These are phyloP conservation scores for Lentinus brumalis DNA, from an alignment of 768 basidiomycete species.

Conservation along the genomic window DNA sequence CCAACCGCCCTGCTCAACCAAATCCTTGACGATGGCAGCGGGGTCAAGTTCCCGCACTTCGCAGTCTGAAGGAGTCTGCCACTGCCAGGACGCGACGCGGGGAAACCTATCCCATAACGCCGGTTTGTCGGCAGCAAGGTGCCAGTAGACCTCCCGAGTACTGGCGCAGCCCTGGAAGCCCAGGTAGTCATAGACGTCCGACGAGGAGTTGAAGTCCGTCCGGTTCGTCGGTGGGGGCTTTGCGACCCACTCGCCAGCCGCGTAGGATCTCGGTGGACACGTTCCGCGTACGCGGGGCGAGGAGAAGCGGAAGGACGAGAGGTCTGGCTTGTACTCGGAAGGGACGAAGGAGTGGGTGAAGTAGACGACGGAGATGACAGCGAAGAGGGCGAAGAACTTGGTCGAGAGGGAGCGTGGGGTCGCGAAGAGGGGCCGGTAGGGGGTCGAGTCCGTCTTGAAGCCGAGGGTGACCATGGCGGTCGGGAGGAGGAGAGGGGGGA, in stretches of 20 bases:
- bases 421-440: slow-evolving; percentile 17
- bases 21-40: slow-evolving; percentile 50
- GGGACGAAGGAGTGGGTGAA: slow-evolving; percentile 12
- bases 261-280: slow-evolving; percentile 40
- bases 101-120: slow-evolving; percentile 57
- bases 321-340: background rate
- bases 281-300: slow-evolving; percentile 14
- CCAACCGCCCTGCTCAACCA: slow-evolving; percentile 75
- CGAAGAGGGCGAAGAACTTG: slow-evolving; percentile 11
- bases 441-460: slow-evolving; percentile 11
- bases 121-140: slow-evolving; percentile 54
- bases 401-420: slow-evolving; percentile 12
- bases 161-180: slow-evolving; percentile 66
- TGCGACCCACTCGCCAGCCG: slow-evolving; percentile 44
- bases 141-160: slow-evolving; percentile 64
- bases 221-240: slow-evolving; percentile 35
- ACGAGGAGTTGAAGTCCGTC: slow-evolving; percentile 17
- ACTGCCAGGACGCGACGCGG: slow-evolving; percentile 50
- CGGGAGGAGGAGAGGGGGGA: slow-evolving; percentile 1
- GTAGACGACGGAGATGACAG: slow-evolving; percentile 10
- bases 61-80: slow-evolving; percentile 53
- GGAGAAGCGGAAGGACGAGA: slow-evolving; percentile 8
- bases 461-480: slow-evolving; percentile 13
- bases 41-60: slow-evolving; percentile 42
- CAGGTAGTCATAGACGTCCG: slow-evolving; percentile 53